These are phyloP conservation scores for Trametes cubensis DNA, from an alignment of 768 basidiomycete species.

Conservation along the genomic window DNA sequence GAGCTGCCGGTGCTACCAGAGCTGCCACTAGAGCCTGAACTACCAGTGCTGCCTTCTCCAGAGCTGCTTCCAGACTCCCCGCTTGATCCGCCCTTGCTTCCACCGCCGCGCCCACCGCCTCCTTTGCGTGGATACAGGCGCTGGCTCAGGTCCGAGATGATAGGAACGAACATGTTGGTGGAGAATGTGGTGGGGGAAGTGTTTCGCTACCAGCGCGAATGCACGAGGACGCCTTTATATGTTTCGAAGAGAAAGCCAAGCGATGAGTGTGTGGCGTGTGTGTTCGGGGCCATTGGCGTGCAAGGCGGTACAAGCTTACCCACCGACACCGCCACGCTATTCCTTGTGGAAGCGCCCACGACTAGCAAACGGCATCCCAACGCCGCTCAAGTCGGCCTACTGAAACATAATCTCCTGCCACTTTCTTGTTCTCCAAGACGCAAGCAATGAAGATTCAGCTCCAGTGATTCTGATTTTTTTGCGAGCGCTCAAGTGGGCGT, in stretches of 20 bases:
- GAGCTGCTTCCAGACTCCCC: slow-evolving; percentile 20
- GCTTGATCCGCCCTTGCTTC: slow-evolving; percentile 19
- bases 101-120: slow-evolving; percentile 24
- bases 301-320: not conserved
- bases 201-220: slow-evolving; percentile 7
- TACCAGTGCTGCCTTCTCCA: not conserved
- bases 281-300: too few relatives aligned
- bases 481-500: too few relatives aligned
- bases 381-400: too few relatives aligned
- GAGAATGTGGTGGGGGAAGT: not conserved
- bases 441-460: too few relatives aligned
- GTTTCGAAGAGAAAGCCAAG: not conserved
- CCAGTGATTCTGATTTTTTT: too few relatives aligned
- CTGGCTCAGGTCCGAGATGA: slow-evolving; percentile 18
- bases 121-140: slow-evolving; percentile 27
- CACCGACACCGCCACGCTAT: not conserved
- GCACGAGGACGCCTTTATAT: not conserved
- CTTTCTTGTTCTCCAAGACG: too few relatives aligned
- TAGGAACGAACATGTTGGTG: slow-evolving; percentile 27
- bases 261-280: not conserved
- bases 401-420: too few relatives aligned
- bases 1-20: slow-evolving; percentile 5
- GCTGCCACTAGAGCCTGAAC: slow-evolving; percentile 5
- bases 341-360: not conserved
- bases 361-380: not conserved